phyloP scores from a whole-genome alignment of 306 rosid species.

The Quercus dentata region DNA sequence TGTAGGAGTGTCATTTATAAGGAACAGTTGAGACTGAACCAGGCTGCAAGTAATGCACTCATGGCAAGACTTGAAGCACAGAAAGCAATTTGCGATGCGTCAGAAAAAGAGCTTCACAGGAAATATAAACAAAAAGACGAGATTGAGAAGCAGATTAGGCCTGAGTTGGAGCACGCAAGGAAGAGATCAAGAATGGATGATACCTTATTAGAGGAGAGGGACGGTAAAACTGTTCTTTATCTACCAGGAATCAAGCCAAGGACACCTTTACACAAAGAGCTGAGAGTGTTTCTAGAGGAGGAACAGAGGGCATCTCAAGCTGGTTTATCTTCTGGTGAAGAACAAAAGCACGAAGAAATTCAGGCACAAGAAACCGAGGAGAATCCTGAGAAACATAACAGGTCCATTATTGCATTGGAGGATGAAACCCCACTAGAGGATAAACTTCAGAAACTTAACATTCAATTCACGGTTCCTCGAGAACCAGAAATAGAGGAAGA shows the following conservation, averaged over 20 bases:
- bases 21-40: conserved; percentile 95
- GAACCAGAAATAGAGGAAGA: conserved; percentile 68
- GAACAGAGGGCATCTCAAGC: conserved; percentile 68
- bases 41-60: conserved; percentile 77
- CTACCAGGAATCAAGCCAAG: conserved; percentile 56
- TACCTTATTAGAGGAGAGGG: conserved; percentile 45
- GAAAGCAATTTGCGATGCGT: conserved; percentile 64
- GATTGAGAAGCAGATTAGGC: conserved; percentile 75
- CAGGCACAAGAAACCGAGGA: conserved; percentile 26
- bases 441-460: conserved; percentile 36
- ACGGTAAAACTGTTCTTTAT: conserved; percentile 40
- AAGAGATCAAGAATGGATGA: conserved; percentile 82
- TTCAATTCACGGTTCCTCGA: conserved; percentile 30
- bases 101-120: conserved; percentile 87
- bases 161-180: conserved; percentile 75
- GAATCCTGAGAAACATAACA: conserved; percentile 39
- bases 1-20: conserved; percentile 90
- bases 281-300: conserved; percentile 81
- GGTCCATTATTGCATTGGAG: conserved; percentile 39
- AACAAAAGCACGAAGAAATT: conserved; percentile 31
- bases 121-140: conserved; percentile 70
- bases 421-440: conserved; percentile 47
- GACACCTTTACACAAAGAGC: conserved; percentile 77
- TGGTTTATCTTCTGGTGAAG: conserved; percentile 46
- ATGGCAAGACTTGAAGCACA: conserved; percentile 99